Evolutionary conservation across 768 basidiomycete genomes (phyloP), one percentile per base, ranked within the genome.

Genomic region (Gloeophyllum trabeum): DNA sequence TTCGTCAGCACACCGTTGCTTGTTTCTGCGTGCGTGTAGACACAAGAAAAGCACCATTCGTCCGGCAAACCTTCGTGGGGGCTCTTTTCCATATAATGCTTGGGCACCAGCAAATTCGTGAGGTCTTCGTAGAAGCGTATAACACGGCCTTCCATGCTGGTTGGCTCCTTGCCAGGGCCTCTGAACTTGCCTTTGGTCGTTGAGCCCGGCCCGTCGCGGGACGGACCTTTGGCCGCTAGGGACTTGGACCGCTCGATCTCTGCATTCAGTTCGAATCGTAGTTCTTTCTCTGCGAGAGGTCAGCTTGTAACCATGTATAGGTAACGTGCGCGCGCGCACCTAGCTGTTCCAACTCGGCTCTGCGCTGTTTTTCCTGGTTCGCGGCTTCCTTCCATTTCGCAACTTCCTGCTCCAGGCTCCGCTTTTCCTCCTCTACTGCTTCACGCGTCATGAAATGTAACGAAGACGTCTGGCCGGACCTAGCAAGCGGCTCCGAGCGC

Each of bases 61-160:
- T 37, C 20, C 36, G 10, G 7, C 20, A 37, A 12, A 21, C 7
- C 36, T 25, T 69, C 63, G 14, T 64, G 61, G 40, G 61, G 58
- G 21, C 57, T 59, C 26, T 49, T 54, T 43, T 66, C 67, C 41
- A 67, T 57, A 52, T 77, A 80, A 56, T 87, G 69, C 40, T 66
- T 73, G 3, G 74, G 66, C 19, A 93, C 70, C 28, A 87, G 66
- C 19, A 93, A 62, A 51, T 90, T 87, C 1, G 87, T 89, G 48
- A 89, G 59, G 52, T 92, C 88, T 57, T 92, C 88, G 55, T 94
- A 94, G 46, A 93, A 73, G 40, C 67, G 68, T 50, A 90, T 69
- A 34, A 81, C 70, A 52, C 70, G 64, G 3, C 64, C 61, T 48
- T 75, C 70, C 54, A 79, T 79, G n/a, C n/a, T n/a, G 4, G 75